Base-by-base conservation (phyloP, 1,284 basidiomycete species). In the Cryptococcus sp. region DNA sequence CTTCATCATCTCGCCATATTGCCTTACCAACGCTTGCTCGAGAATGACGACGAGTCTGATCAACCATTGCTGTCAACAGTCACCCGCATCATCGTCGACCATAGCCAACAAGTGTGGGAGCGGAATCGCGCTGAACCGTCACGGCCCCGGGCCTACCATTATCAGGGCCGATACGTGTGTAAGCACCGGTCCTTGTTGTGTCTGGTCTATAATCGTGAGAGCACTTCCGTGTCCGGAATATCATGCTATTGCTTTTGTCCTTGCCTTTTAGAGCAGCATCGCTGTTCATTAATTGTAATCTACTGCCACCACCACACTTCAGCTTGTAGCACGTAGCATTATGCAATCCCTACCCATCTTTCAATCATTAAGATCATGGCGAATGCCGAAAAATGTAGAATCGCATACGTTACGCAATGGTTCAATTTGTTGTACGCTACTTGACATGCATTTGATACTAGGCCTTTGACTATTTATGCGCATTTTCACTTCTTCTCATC, bases 21-120 rank as follows among this genome's bases (percentile, higher is more conserved):
- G 8, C 30, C 30, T 5, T 5, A 22, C 46, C 23, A 20, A 46
- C 42, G 20, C 13, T 38, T 16, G 22, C 8, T 35, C 30, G 30
- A 45, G 6, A 22, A 23, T n/a, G 47, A n/a, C 47, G 22, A 47
- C 15, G 23, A 23, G 22, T n/a, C 8, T n/a, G 15, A 48, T 52
- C 17, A 47, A 11, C 20, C 11, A 5, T 17, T 55, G 30, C 20
- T 20, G 30, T 48, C 19, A 42, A 15, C 35, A 68, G 69, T 50
- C 67, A 65, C 40, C 70, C 71, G 7, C 67, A 70, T 54, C 70
- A 68, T 47, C 61, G 71, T 40, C 59, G 67, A 52, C 70, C 71
- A 6, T 73, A 42, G 30, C 30, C 30, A 8, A 35, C 30, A 8
- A 13, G 10, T 35, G 13, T 35, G 2, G 3, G 30, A 2, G 30